These are phyloP conservation scores for Volvox reticuliferus DNA, from an alignment of 139 green algal species.

Conservation along the genomic window DNA sequence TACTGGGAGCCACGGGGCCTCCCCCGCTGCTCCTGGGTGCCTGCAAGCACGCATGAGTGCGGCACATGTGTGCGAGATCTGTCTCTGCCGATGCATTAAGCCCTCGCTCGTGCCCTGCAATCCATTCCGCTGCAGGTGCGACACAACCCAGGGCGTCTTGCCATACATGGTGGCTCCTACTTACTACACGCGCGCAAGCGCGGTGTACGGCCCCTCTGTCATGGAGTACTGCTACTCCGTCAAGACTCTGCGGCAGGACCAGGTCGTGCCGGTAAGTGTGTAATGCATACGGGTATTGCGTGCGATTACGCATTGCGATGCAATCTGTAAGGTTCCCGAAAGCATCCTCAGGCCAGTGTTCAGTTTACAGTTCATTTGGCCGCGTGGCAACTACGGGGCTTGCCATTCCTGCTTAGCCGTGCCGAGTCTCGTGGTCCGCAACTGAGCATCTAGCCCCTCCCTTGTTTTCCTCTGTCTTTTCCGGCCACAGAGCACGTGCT, in stretches of 20 bases:
- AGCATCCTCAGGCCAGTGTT: not conserved
- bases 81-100: no score
- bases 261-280: not conserved
- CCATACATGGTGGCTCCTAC: not conserved
- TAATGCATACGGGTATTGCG: no score
- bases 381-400: no score
- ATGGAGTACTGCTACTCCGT: not conserved
- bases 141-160: not conserved
- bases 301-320: not conserved
- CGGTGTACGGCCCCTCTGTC: no score
- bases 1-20: no score
- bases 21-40: no score
- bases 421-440: not conserved
- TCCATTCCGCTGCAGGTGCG: not conserved
- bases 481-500: not conserved
- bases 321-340: not conserved
- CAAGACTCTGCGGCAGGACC: not conserved
- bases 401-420: not conserved
- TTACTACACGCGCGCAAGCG: not conserved
- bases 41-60: no score
- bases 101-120: no score
- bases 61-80: no score
- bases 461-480: not conserved
- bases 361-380: not conserved
- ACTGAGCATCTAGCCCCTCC: not conserved